Conservation (phyloP, 1,139 yeast genomes). For the Pneumocystis sp. region DNA sequence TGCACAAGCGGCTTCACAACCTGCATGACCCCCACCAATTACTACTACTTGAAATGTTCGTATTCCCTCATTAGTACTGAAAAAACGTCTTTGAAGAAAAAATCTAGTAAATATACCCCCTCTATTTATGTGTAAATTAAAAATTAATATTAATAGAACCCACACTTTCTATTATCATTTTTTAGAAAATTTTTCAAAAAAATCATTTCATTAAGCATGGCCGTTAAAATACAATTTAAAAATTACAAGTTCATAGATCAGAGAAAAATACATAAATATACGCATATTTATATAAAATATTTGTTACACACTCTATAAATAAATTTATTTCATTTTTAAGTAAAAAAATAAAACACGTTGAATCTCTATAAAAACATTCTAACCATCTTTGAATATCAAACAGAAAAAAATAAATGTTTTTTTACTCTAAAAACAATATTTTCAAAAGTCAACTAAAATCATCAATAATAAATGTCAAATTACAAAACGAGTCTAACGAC, state of each 20-base stretch:
- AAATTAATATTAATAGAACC: neutral
- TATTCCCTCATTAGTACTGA: neutral
- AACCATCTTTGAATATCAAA: neutral
- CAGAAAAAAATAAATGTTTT: neutral
- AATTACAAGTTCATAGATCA: neutral
- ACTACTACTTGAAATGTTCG: constrained; percentile 47
- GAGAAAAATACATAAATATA: neutral
- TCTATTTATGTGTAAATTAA: neutral
- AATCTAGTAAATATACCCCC: neutral
- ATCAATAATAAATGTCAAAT: too few species aligned
- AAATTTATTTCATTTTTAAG: neutral
- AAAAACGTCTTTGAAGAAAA: neutral
- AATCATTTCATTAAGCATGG: neutral
- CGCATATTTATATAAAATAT: neutral
- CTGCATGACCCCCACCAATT: constrained; percentile 98
- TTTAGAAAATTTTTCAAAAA: neutral
- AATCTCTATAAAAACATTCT: neutral
- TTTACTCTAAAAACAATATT: neutral
- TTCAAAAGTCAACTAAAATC: neutral
- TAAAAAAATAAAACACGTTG: neutral
- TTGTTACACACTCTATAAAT: neutral
- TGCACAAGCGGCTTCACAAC: constrained; percentile 94
- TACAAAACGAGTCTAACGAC: neutral
- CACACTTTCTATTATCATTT: neutral
- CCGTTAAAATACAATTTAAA: neutral